Evolutionary conservation across 352 stramenopile genomes (phyloP), one percentile per base, ranked within the genome.

Genomic region (Phytophthora tubulina): DNA sequence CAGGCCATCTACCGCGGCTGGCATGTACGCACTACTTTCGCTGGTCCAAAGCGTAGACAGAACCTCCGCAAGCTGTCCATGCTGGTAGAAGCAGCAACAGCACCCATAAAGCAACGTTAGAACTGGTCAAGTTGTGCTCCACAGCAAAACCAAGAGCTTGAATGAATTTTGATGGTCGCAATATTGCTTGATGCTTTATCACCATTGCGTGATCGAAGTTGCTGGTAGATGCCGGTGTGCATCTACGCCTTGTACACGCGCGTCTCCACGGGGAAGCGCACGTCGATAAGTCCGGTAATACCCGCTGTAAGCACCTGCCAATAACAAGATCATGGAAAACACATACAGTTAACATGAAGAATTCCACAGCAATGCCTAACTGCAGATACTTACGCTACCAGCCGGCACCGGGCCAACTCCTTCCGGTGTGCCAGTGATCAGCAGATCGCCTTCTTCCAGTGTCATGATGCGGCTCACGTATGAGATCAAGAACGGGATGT

Each of bases 391-490:
- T 82, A 94, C 83, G 70, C 81, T 90, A 72, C 84, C 82, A 33
- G 76, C 55, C 9, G 77, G 79, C 33, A 95, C 82, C 0, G 86
- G 78, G 4, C 86, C 87, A 49, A 96, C 89, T 62, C 87, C 89
- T 78, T 91, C 84, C 3, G 89, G 89, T 0, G 88, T 96, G 53
- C 89, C 88, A 8, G 89, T 96, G 73, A 95, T 92, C 65, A 96
- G 90, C 39, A 96, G 59, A 58, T 96, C 89, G 30, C 88, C 89
- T 71, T 92, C 82, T 56, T 96, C 88, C 30, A 95, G 81, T 50
- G 86, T 95, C 85, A 95, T 94, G 61, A 94, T 90, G 68, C 83
- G 82, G 51, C 85, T 95, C 52, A 94, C 79, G 73, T 94, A 85
- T 15, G 84, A 73, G 57, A 95, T 91, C 8, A 95, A 63, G 44